Base-by-base conservation (phyloP, 768 basidiomycete species). In the Cystobasidium ongulense region DNA sequence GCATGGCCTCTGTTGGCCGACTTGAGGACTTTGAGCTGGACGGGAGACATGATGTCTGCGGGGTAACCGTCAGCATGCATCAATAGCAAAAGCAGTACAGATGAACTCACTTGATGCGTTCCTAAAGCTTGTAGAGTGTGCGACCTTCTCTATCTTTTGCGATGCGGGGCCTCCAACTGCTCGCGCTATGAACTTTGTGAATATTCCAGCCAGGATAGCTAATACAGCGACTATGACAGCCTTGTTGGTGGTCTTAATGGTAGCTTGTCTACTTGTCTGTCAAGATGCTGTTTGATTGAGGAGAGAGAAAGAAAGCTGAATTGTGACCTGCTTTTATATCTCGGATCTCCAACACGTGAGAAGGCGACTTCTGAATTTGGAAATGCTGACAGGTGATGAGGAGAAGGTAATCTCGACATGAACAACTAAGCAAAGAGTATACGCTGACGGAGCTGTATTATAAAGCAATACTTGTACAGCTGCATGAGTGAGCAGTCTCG, bases 1-100 rank as follows among this genome's bases (percentile, higher is more conserved):
- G 65, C 65, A 67, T 67, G 65, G 8, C 65, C 65, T 50, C 65
- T 46, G 21, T 67, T 31, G 8, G 27, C 36, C 13, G 65, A 67
- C 35, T 67, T 35, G 23, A 27, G 38, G 7, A 50, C 29, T 41
- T 50, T 46, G 5, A 67, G 29, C 27, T 64, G 65, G 25, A 39
- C 65, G 43, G 43, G 36, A 31, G 65, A 54, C 39, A 67, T 67
- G 35, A n/a, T n/a, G n/a, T 17, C 57, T 61, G 57, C 25, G 25
- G 57, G 25, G 25, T 11, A 61, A 33, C 57, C 17, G 57, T 23
- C 57, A 61, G 57, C 17, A 61, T 27, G n/a, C n/a, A n/a, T n/a
- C n/a, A n/a, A n/a, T n/a, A n/a, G n/a, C n/a, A n/a, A n/a, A n/a
- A n/a, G n/a, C n/a, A n/a, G n/a, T n/a, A n/a, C n/a, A n/a, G n/a